Conservation (phyloP, 805 yeast species). For the Cyberlindnera sargentensis region DNA sequence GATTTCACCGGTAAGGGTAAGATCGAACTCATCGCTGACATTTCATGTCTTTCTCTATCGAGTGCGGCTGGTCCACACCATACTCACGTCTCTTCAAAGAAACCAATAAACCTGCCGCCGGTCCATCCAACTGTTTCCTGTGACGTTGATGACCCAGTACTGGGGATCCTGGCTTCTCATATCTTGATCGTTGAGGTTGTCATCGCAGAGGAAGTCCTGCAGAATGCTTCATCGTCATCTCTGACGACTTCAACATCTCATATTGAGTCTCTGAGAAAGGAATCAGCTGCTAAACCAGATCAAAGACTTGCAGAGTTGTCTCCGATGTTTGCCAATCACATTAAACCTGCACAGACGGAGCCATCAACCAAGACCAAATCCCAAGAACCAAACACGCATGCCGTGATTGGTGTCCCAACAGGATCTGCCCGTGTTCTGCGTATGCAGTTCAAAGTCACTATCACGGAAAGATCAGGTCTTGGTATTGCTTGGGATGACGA, state of each 20-base stretch:
- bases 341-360: conserved; percentile 15
- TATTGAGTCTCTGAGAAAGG: conserved; percentile 6
- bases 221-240: conserved; percentile 29
- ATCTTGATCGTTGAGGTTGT: conserved; percentile 77
- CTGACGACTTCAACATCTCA: conserved; percentile 27
- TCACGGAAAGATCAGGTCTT: conserved; percentile 88
- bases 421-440: conserved; percentile 93
- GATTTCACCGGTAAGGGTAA: conserved; percentile 76
- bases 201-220: conserved; percentile 84
- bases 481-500: conserved; percentile 99
- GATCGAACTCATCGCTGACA: conserved; percentile 72
- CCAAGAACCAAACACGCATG: conserved; percentile 3
- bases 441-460: conserved; percentile 82
- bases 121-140: conserved; percentile 52
- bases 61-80: conserved; percentile 44
- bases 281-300: conserved; percentile 21
- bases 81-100: conserved; percentile 36
- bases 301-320: conserved; percentile 38
- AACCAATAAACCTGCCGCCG: conserved; percentile 23
- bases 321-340: conserved; percentile 34
- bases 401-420: conserved; percentile 63
- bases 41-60: conserved; percentile 50
- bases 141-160: conserved; percentile 73
- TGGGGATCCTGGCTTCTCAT: conserved; percentile 75
- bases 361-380: conserved; percentile 16